These are phyloP conservation scores for Trichoderma sp. DNA, from an alignment of 2,329 filamentous ascomycete species.

Conservation along the genomic window DNA sequence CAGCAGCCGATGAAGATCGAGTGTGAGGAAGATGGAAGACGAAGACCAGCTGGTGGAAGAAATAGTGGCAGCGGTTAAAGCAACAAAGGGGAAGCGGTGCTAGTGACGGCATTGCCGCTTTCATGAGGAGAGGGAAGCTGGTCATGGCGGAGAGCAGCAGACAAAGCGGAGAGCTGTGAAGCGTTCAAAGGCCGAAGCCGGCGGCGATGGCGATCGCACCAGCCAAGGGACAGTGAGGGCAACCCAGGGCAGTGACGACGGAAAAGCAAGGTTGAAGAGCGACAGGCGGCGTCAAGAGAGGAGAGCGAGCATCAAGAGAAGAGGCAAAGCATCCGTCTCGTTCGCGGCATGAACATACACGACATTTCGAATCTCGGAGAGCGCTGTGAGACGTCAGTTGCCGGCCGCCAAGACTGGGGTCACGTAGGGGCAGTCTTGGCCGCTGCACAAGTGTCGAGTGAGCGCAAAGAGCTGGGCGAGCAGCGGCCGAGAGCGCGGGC, in stretches of 20 bases:
- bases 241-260: background rate
- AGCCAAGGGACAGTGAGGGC: background rate
- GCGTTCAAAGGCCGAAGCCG: background rate
- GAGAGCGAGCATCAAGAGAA: too few species aligned
- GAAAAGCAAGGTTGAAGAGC: too few species aligned
- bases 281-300: background rate
- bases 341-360: constrained; percentile 42
- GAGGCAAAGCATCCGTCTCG: background rate
- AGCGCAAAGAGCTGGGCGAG: constrained; percentile 9
- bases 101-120: background rate
- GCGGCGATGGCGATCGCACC: background rate
- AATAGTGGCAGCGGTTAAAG: background rate
- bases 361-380: constrained; percentile 54
- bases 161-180: background rate
- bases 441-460: constrained; percentile 21
- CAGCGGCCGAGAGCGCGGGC: constrained; percentile 19
- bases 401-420: constrained; percentile 33
- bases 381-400: constrained; percentile 47
- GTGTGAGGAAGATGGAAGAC: background rate
- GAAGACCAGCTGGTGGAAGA: background rate
- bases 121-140: background rate
- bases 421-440: constrained; percentile 29
- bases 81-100: background rate
- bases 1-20: background rate
- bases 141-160: background rate